Evolutionary conservation across 1,284 basidiomycete genomes (phyloP), one percentile per base, ranked within the genome.

Genomic region (Fomitopsis palustris): DNA sequence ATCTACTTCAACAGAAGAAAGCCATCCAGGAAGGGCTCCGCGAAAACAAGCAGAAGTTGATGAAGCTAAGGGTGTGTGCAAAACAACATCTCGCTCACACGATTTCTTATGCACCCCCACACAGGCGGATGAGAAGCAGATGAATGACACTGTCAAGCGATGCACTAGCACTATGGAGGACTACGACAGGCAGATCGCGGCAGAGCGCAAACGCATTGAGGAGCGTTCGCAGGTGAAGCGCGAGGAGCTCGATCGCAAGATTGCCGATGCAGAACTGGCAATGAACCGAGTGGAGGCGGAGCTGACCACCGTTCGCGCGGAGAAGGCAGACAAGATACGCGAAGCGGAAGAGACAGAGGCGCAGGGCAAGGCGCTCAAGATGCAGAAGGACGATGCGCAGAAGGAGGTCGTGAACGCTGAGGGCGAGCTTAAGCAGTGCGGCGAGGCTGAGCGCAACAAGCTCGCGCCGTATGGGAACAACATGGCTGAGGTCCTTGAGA

Each of bases 401-500:
- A 67, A 70, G 1, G 71, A 76, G 31, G 79, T 88, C 54, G 61
- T 69, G 10, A 75, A 78, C 38, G 76, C 73, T 55, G 73, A 81
- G 38, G 71, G 73, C 6, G 81, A 82, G 71, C 81, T 88, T 55
- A 64, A 66, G 43, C 73, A 76, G 41, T 81, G 80, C 47, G 72
- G 69, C 42, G 75, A 81, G 39, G 74, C 80, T 45, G 81, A 83
- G 64, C 77, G 79, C 59, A 85, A 87, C 65, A 77, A 74, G 49
- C 75, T 86, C n/a, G 76, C 81, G 14, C 78, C 82, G 3, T 93
- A 86, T 62, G 91, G 90, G 1, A 74, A 68, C 23, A 79, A 90
- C 61, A 85, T 92, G 66, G 77, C 88, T 53, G 68, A 69, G 0
- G 79, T 94, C n/a, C 62, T 88, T 21, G 76, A 78, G 5, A 76